Conservation (phyloP, 257 asterid genomes). For the Solanum etuberosum region DNA sequence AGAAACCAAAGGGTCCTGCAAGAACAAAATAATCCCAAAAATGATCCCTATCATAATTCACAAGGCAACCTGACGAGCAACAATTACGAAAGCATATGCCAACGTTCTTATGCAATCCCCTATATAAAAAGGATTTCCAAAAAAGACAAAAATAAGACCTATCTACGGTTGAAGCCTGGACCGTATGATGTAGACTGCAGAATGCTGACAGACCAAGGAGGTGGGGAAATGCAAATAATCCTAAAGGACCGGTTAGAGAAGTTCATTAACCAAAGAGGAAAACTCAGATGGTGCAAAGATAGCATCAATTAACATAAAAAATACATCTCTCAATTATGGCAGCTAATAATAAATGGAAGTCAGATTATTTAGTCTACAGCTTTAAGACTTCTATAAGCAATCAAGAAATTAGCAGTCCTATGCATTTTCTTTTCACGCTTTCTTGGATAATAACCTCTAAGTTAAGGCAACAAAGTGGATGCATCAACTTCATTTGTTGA, state of each 20-base stretch:
- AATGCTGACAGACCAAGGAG: neutral
- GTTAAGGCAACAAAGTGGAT: neutral
- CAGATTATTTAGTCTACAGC: neutral
- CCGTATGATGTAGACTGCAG: neutral
- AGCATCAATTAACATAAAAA: neutral
- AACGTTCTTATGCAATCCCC: neutral
- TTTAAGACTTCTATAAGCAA: neutral
- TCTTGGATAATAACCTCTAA: neutral
- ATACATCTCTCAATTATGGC: neutral
- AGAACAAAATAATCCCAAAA: neutral
- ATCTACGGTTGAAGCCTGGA: neutral
- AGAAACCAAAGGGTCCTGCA: conserved; percentile 71
- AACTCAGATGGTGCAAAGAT: neutral
- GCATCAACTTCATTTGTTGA: neutral
- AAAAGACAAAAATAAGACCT: neutral
- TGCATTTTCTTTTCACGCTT: neutral
- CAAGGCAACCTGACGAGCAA: neutral
- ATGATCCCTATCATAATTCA: neutral
- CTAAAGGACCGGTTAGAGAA: neutral
- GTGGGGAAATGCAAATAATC: neutral
- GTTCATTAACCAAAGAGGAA: neutral
- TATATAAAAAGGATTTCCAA: neutral
- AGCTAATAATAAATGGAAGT: neutral
- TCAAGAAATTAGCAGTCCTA: neutral
- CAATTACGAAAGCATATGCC: neutral